Conservation (phyloP, 2,329 filamentous ascomycete species). For the Nannizzia gypsea region DNA sequence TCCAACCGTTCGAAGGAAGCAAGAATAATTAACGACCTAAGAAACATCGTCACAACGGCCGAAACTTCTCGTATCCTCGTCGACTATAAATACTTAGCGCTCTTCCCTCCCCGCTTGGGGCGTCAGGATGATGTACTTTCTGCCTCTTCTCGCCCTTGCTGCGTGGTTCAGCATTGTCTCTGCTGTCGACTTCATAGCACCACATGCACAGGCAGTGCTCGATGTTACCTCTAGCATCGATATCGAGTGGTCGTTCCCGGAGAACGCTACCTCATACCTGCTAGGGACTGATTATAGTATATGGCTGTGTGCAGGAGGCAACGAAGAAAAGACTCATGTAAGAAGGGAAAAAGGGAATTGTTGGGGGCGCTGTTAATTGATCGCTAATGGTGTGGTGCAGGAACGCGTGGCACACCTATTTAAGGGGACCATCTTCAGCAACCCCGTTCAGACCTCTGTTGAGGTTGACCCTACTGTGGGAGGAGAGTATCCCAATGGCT, state of each 20-base stretch:
- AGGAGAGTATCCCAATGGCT: slow-evolving; percentile 42
- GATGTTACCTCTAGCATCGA: slow-evolving; percentile 41
- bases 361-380: neutral
- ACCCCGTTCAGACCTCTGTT: slow-evolving; percentile 35
- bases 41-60: neutral
- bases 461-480: slow-evolving; percentile 34
- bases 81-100: neutral
- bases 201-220: slow-evolving; percentile 41
- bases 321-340: slow-evolving; percentile 39
- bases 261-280: slow-evolving; percentile 38
- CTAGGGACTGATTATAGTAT: slow-evolving; percentile 46
- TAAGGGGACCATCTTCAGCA: slow-evolving; percentile 25
- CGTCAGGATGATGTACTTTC: slow-evolving; percentile 5
- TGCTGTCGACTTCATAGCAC: slow-evolving; percentile 44
- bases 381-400: slow-evolving; percentile 19
- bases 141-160: neutral
- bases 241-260: slow-evolving; percentile 47
- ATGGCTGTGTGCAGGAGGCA: slow-evolving; percentile 50
- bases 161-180: slow-evolving; percentile 19
- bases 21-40: neutral
- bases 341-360: slow-evolving; percentile 10
- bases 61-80: neutral
- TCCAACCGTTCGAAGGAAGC: neutral
- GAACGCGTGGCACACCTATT: slow-evolving; percentile 33
- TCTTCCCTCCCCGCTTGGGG: neutral